Evolutionary conservation across 305 asterid genomes (phyloP).

Genomic region (Lippia alba): DNA sequence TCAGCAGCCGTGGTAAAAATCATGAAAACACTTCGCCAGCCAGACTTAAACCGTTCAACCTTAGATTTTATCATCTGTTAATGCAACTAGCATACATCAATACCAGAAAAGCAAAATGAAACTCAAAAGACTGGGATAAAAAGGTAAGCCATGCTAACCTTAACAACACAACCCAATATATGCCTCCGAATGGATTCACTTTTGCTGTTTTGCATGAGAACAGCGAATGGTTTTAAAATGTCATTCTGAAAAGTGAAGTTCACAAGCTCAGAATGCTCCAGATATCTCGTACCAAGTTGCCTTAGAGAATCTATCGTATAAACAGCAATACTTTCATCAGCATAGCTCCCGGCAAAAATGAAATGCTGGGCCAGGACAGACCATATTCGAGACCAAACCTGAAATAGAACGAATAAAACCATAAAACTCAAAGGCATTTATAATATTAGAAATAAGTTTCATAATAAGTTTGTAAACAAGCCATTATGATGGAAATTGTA

Average conservation of each 20-base stretch:
- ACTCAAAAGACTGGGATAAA: constrained; percentile 18
- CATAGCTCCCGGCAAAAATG: constrained; percentile 90
- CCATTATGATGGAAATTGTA: neutral
- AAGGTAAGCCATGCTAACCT: constrained; percentile 59
- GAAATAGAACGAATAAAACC: constrained; percentile 33
- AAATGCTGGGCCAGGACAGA: constrained; percentile 89
- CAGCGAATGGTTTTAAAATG: constrained; percentile 84
- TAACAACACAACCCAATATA: constrained; percentile 83
- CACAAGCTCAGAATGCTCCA: constrained; percentile 95
- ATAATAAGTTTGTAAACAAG: constrained; percentile 12
- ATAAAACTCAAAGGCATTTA: constrained; percentile 25
- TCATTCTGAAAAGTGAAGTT: constrained; percentile 95
- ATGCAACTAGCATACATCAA: constrained; percentile 43
- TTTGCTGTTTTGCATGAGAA: constrained; percentile 85
- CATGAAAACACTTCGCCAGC: constrained; percentile 99
- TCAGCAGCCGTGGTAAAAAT: constrained; percentile 93
- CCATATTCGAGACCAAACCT: constrained; percentile 99
- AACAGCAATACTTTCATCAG: constrained; percentile 94
- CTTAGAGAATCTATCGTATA: constrained; percentile 95
- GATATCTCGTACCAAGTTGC: constrained; percentile 91
- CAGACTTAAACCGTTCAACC: constrained; percentile 90
- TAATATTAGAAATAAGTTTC: constrained; percentile 15
- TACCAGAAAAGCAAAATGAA: constrained; percentile 37
- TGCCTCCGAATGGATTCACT: constrained; percentile 84
- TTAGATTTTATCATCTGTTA: constrained; percentile 91